phyloP scores from a whole-genome alignment of 164 flowering plant genomes.

The Aristolochia californica region DNA sequence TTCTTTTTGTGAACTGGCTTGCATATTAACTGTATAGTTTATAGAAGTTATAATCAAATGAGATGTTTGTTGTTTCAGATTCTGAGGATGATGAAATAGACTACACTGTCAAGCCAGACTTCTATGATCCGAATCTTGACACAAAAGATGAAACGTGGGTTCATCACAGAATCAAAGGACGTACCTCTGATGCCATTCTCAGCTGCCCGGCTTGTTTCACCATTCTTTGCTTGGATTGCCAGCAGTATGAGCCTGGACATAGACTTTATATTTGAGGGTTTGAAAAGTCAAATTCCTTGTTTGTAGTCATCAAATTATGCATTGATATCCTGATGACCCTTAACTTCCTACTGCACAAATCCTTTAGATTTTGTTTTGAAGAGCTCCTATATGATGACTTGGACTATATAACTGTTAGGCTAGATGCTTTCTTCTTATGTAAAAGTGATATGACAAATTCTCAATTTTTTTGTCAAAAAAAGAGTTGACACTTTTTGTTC shows the following conservation, averaged over 20 bases:
- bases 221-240: slow-evolving; percentile 71
- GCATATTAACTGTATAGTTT: too few species aligned
- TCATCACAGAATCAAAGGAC: slow-evolving; percentile 45
- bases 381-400: too few species aligned
- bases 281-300: background rate
- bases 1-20: too few species aligned
- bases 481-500: too few species aligned
- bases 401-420: too few species aligned
- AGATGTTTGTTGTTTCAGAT: slow-evolving; percentile 25
- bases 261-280: background rate
- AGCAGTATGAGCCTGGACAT: slow-evolving; percentile 45
- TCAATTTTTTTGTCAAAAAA: too few species aligned
- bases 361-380: too few species aligned
- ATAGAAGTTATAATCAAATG: too few species aligned
- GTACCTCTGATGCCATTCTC: slow-evolving; percentile 62
- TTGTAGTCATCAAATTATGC: too few species aligned
- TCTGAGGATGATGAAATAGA: slow-evolving; percentile 81
- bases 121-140: slow-evolving; percentile 62
- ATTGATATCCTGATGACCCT: background rate
- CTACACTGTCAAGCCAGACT: slow-evolving; percentile 68
- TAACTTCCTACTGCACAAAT: too few species aligned
- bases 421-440: too few species aligned
- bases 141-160: slow-evolving; percentile 66
- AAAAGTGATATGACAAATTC: too few species aligned
- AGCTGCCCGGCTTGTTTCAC: slow-evolving; percentile 94